phyloP scores from a whole-genome alignment of 139 green algal species.

The Marvania coccoides region DNA sequence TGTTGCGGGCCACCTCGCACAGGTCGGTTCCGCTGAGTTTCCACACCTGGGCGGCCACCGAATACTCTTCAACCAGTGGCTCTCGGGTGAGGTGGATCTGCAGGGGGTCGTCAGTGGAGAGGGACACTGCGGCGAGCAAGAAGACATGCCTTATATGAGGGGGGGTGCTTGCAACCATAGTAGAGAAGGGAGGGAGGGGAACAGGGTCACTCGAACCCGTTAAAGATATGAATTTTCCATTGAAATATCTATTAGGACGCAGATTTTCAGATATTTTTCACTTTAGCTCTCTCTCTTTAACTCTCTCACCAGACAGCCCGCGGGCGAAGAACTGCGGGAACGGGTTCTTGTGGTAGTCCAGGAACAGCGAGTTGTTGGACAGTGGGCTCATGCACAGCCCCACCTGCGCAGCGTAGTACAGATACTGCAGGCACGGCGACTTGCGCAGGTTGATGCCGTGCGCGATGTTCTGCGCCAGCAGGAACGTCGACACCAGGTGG shows the following conservation, averaged over 20 bases:
- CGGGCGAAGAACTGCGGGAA: slow-evolving; percentile 96
- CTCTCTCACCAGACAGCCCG: too few relatives aligned
- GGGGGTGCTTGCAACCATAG: too few relatives aligned
- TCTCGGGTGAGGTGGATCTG: slow-evolving; percentile 94
- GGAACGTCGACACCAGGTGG: slow-evolving; percentile 86
- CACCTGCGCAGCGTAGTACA: slow-evolving; percentile 79
- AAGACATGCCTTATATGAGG: too few relatives aligned
- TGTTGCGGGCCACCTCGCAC: slow-evolving; percentile 95
- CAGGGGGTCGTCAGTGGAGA: slow-evolving; percentile 57
- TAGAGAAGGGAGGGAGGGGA: too few relatives aligned
- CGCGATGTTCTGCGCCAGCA: slow-evolving; percentile 94
- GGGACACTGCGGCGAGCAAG: too few relatives aligned
- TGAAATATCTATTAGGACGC: too few relatives aligned
- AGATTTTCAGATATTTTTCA: too few relatives aligned
- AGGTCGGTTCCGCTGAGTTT: slow-evolving; percentile 91
- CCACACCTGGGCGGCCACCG: slow-evolving; percentile 92
- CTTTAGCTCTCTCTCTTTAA: too few relatives aligned
- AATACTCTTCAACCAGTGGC: slow-evolving; percentile 98
- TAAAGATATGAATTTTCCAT: too few relatives aligned
- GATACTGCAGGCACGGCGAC: slow-evolving; percentile 76
- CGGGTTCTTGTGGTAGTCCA: slow-evolving; percentile 99
- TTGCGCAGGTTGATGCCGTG: slow-evolving; percentile 99
- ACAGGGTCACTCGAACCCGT: too few relatives aligned
- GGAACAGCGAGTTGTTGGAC: slow-evolving; percentile 98
- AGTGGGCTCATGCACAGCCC: slow-evolving; percentile 93